A percentile compares a stretch with the other conserved stretches of the same genome.
Evolutionary conservation across 2,329 filamentous ascomycete species (phyloP).

Genomic region (Pseudogymnoascus sp.): DNA sequence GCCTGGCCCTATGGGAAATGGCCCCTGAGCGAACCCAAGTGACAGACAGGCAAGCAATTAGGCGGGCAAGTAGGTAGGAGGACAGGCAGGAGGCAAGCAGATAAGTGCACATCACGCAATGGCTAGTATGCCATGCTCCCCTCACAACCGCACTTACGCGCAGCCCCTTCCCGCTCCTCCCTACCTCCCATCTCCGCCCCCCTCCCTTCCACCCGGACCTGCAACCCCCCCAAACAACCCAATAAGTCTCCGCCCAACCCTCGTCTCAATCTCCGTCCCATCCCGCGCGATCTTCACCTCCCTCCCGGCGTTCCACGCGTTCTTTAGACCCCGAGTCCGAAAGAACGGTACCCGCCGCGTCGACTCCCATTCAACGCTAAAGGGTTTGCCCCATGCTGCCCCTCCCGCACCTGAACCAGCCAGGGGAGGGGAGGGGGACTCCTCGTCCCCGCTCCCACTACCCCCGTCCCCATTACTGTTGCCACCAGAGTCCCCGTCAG

Average conservation of each 20-base stretch:
- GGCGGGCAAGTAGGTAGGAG: background rate
- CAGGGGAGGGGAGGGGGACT: slow-evolving; percentile 22
- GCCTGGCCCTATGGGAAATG: background rate
- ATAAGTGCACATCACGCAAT: background rate
- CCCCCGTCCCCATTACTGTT: slow-evolving; percentile 19
- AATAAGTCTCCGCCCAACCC: slow-evolving; percentile 67
- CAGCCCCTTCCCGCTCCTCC: background rate
- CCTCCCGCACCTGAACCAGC: slow-evolving; percentile 23
- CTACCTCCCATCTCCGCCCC: background rate
- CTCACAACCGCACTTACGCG: background rate
- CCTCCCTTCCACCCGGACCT: background rate
- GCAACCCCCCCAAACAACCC: slow-evolving; percentile 62
- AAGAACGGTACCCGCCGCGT: slow-evolving; percentile 81
- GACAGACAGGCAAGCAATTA: background rate
- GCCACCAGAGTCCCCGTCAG: slow-evolving; percentile 40
- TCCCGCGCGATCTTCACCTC: slow-evolving; percentile 96
- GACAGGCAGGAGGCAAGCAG: background rate
- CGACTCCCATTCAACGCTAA: slow-evolving; percentile 84
- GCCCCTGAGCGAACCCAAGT: background rate
- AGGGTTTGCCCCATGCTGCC: slow-evolving; percentile 77
- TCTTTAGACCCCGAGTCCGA: slow-evolving; percentile 75
- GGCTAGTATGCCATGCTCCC: background rate
- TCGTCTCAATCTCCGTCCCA: slow-evolving; percentile 85
- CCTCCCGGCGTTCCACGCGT: slow-evolving; percentile 90
- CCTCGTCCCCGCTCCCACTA: slow-evolving; percentile 34